Percentiles rank a stretch among this genome's conserved stretches.
Evolutionary conservation across 208 protist genomes (phyloP).

Genomic region (Herpetomonas muscarum): DNA sequence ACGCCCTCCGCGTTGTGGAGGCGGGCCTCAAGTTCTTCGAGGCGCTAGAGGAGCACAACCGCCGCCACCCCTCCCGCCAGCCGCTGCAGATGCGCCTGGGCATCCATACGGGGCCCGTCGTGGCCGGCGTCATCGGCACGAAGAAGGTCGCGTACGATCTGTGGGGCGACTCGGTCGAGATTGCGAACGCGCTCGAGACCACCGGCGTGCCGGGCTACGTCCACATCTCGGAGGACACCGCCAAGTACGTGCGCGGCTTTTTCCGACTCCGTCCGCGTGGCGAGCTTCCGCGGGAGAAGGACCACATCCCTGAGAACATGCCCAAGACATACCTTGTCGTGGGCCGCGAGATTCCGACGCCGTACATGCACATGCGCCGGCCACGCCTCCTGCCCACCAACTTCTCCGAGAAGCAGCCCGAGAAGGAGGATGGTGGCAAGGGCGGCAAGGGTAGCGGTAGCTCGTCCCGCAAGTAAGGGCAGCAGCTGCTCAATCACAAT

Average conservation of each 20-base stretch:
- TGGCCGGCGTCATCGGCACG: constrained; percentile 35
- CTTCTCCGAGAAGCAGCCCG: not conserved
- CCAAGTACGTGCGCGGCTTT: constrained; percentile 13
- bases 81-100: constrained; percentile 43
- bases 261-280: constrained; percentile 18
- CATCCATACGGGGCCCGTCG: constrained; percentile 28
- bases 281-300: constrained; percentile 24
- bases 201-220: constrained; percentile 28
- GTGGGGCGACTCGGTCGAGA: constrained; percentile 42
- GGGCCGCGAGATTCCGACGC: constrained; percentile 16
- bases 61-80: constrained; percentile 20
- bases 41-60: constrained; percentile 29
- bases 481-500: too few relatives aligned
- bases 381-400: constrained; percentile 15
- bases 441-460: not conserved
- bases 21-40: constrained; percentile 24
- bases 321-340: constrained; percentile 19
- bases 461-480: not conserved
- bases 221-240: constrained; percentile 25
- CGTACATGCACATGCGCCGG: constrained; percentile 20
- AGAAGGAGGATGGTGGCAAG: not conserved
- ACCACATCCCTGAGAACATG: constrained; percentile 29
- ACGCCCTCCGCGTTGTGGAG: constrained; percentile 31
- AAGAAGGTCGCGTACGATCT: constrained; percentile 46
- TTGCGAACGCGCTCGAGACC: constrained; percentile 38